Evolutionary conservation across 192 early-diverging fungal genomes (phyloP).

Genomic region (Haplosporangium gracile): DNA sequence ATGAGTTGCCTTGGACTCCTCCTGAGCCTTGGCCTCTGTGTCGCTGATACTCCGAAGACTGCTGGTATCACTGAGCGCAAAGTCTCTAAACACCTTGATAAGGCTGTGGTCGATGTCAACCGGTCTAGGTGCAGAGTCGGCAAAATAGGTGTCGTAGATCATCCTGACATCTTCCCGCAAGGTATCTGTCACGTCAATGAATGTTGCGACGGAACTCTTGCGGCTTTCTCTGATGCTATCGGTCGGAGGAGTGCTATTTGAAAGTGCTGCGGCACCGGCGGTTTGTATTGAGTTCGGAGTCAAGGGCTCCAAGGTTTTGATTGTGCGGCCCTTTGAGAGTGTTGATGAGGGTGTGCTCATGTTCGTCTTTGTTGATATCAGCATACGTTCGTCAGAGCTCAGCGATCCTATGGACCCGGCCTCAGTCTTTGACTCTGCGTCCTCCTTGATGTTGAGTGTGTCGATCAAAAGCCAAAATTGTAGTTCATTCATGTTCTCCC

Average conservation of each 20-base stretch:
- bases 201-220: slow-evolving; percentile 27
- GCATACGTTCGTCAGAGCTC: slow-evolving; percentile 17
- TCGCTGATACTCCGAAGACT: slow-evolving; percentile 12
- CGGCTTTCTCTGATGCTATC: slow-evolving; percentile 35
- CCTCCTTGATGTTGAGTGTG: slow-evolving; percentile 62
- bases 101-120: slow-evolving; percentile 54
- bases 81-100: slow-evolving; percentile 40
- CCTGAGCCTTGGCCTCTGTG: slow-evolving; percentile 13
- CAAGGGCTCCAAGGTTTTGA: not conserved
- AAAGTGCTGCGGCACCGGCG: not conserved
- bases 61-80: slow-evolving; percentile 33
- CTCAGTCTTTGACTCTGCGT: not conserved
- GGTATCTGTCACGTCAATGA: slow-evolving; percentile 36
- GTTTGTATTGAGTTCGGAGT: slow-evolving; percentile 29
- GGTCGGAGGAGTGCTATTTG: not conserved
- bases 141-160: slow-evolving; percentile 67
- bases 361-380: not conserved
- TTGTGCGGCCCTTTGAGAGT: slow-evolving; percentile 6
- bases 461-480: slow-evolving; percentile 85
- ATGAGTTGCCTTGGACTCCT: slow-evolving; percentile 16
- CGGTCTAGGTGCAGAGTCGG: slow-evolving; percentile 55
- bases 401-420: slow-evolving; percentile 8
- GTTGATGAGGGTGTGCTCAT: slow-evolving; percentile 25
- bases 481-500: slow-evolving; percentile 70
- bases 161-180: slow-evolving; percentile 64